phyloP scores from a whole-genome alignment of 371 early-diverging fungal genomes.

The Syncephalastrum monosporum region DNA sequence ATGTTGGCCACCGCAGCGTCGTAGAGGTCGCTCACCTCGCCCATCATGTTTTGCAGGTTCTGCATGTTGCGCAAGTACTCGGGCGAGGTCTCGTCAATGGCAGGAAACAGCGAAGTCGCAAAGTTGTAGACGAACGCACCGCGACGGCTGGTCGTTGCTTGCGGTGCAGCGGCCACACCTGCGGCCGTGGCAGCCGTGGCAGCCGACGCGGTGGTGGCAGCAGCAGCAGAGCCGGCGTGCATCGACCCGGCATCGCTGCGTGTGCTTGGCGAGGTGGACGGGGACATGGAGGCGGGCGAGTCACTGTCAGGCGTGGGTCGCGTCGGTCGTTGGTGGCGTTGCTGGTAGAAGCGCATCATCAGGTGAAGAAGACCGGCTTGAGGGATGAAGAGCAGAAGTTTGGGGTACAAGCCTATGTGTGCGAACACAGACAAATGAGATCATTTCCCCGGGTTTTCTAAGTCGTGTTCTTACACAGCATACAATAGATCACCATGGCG shows the following conservation, averaged over 20 bases:
- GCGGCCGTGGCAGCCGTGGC: not conserved
- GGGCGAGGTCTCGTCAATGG: constrained; percentile 39
- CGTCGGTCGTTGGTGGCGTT: constrained; percentile 6
- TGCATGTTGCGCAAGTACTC: constrained; percentile 45
- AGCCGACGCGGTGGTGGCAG: not conserved
- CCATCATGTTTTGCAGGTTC: constrained; percentile 52
- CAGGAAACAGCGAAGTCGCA: constrained; percentile 24
- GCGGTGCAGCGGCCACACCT: not conserved
- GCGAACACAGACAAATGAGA: not conserved
- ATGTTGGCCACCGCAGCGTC: constrained; percentile 25
- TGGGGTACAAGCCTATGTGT: constrained; percentile 39
- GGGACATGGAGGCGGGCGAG: not conserved
- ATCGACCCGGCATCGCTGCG: not conserved
- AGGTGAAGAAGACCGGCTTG: constrained; percentile 29
- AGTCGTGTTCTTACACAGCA: constrained; percentile 30
- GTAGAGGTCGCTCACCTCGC: constrained; percentile 41
- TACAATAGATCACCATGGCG: constrained; percentile 35
- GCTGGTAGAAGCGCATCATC: constrained; percentile 22
- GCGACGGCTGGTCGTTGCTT: not conserved
- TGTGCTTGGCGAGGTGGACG: not conserved
- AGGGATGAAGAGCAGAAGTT: constrained; percentile 31
- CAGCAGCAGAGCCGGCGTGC: too few relatives aligned
- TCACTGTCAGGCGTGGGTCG: not conserved
- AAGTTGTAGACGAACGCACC: constrained; percentile 13
- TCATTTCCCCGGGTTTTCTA: not conserved